A percentile compares a stretch with the other conserved stretches of the same genome.
Evolutionary conservation across 2,329 filamentous ascomycete species (phyloP).

Genomic region (Aspergillus quadricinctus): DNA sequence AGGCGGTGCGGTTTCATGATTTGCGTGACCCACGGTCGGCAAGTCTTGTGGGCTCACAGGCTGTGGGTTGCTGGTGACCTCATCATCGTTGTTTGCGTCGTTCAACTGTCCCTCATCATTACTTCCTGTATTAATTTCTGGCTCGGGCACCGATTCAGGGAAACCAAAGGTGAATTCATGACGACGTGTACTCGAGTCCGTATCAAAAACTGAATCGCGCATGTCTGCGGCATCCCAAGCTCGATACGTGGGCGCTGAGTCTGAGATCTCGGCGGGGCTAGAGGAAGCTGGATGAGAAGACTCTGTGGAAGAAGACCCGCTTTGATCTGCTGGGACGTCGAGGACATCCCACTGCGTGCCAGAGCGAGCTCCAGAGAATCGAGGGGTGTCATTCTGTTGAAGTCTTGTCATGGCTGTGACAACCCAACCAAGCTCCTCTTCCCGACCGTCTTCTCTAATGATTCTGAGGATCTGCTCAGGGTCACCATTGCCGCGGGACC

Average conservation of each 20-base stretch:
- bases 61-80: background rate
- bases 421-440: constrained; percentile 58
- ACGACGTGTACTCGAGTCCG: background rate
- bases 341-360: background rate
- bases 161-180: constrained; percentile 5
- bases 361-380: background rate
- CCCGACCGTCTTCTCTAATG: constrained; percentile 57
- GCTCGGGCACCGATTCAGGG: background rate
- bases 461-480: constrained; percentile 56
- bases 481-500: constrained; percentile 57
- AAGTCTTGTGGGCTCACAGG: background rate
- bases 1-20: constrained; percentile 1
- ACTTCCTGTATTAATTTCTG: background rate
- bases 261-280: background rate
- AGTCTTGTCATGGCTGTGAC: constrained; percentile 49
- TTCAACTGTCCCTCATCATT: background rate
- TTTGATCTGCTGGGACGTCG: background rate
- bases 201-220: background rate
- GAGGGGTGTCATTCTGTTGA: constrained; percentile 8
- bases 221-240: constrained; percentile 3
- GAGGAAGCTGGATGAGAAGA: background rate
- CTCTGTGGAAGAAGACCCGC: background rate
- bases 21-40: background rate
- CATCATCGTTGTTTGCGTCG: background rate
- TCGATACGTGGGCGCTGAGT: background rate